Evolutionary conservation across 192 early-diverging fungal species (phyloP).

Genomic region (Entomortierella lignicola): DNA sequence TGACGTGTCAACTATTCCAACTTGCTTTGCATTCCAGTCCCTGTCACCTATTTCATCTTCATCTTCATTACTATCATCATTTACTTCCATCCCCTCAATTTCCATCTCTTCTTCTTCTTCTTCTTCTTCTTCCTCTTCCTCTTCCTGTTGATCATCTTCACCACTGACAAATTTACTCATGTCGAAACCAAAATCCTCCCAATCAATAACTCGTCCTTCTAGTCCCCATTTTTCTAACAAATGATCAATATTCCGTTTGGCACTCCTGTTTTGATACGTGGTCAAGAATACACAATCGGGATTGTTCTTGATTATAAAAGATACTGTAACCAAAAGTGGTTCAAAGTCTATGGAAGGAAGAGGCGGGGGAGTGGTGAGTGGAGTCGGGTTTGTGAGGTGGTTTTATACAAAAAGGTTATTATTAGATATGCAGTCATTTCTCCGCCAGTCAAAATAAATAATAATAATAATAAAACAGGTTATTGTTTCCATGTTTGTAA

Average conservation of each 20-base stretch:
- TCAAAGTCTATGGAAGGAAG: conserved; percentile 71
- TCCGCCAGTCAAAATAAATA: too few relatives aligned
- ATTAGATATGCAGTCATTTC: too few relatives aligned
- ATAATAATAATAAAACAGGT: too few relatives aligned
- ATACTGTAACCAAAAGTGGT: conserved; percentile 68
- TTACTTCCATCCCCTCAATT: neutral
- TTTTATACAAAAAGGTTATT: neutral
- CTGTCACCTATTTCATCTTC: conserved; percentile 7
- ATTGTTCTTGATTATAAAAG: conserved; percentile 67
- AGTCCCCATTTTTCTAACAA: conserved; percentile 72
- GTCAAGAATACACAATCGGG: conserved; percentile 70
- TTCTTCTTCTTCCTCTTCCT: neutral
- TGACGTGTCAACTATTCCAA: too few relatives aligned
- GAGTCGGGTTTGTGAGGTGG: neutral
- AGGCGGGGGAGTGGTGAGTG: too few relatives aligned
- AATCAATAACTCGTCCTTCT: conserved; percentile 50
- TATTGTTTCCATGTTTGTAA: too few relatives aligned
- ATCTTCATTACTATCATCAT: neutral
- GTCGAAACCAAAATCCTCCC: conserved; percentile 53
- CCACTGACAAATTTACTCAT: conserved; percentile 39
- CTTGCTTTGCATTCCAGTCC: neutral
- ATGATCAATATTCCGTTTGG: conserved; percentile 71
- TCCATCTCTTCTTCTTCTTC: neutral
- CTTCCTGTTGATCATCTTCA: neutral
- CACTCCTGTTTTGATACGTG: conserved; percentile 79